Conservation (phyloP, 495 filamentous ascomycete genomes). For the Lasiosphaeria hispida region DNA sequence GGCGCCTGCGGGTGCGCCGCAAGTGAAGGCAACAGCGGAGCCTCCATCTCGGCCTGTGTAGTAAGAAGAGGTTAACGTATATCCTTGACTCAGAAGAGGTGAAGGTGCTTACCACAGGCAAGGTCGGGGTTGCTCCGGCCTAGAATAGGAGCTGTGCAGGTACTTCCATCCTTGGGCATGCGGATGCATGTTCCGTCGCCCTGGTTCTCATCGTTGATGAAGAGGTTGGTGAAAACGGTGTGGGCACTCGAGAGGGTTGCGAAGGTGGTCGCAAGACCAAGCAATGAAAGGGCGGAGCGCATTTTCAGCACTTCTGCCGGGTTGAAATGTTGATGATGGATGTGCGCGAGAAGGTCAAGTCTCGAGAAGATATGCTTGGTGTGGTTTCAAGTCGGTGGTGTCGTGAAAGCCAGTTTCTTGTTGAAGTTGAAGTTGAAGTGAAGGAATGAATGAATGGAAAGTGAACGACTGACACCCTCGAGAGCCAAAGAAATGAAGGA, state of each 20-base stretch:
- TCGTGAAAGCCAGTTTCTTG: too few species aligned
- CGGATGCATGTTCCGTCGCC: constrained; percentile 69
- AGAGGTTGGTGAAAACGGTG: constrained; percentile 65
- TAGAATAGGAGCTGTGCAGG: constrained; percentile 53
- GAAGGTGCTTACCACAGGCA: constrained; percentile 60
- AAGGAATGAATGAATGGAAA: too few species aligned
- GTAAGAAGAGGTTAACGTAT: neutral
- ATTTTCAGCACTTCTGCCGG: constrained; percentile 15
- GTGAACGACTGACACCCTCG: too few species aligned
- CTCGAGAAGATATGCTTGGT: too few species aligned
- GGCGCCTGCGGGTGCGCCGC: constrained; percentile 50
- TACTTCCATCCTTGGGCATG: constrained; percentile 52
- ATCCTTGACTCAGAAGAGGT: neutral
- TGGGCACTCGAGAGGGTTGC: constrained; percentile 49
- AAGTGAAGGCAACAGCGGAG: constrained; percentile 56
- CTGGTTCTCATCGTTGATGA: constrained; percentile 60
- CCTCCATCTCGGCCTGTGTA: constrained; percentile 54
- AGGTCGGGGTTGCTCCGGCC: constrained; percentile 54
- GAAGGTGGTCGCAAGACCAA: constrained; percentile 31
- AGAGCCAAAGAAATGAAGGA: too few species aligned
- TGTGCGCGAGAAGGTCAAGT: too few species aligned
- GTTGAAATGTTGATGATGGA: too few species aligned
- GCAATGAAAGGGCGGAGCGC: constrained; percentile 24
- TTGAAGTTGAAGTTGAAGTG: too few species aligned
- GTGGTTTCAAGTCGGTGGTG: too few species aligned